Evolutionary conservation across 768 basidiomycete genomes (phyloP).

Genomic region (Auriscalpium vulgare): DNA sequence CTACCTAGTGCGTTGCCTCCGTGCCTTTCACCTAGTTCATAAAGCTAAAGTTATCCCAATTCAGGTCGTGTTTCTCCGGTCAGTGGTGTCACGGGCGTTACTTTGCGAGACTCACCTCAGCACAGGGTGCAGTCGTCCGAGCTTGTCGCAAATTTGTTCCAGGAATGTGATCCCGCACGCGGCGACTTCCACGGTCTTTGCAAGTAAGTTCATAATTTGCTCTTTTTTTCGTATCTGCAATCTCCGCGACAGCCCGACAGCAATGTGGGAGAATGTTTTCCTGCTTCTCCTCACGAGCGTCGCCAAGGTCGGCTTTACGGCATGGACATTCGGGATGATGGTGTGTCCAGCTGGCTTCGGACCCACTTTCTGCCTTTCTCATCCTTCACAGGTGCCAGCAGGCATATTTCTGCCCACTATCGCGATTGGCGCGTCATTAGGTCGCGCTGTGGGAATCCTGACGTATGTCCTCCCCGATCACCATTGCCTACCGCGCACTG

Average conservation of each 20-base stretch:
- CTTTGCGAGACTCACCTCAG: neutral
- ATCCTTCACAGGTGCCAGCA: slow-evolving; percentile 49
- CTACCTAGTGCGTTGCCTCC: slow-evolving; percentile 42
- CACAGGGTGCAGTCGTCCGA: slow-evolving; percentile 67
- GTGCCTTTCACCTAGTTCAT: neutral
- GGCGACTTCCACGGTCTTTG: slow-evolving; percentile 71
- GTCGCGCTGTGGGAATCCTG: slow-evolving; percentile 61
- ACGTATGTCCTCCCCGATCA: slow-evolving; percentile 34
- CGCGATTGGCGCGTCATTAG: slow-evolving; percentile 64
- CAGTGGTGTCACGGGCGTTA: slow-evolving; percentile 2
- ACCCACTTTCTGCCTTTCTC: neutral
- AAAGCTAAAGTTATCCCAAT: neutral
- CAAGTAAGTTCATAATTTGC: slow-evolving; percentile 42
- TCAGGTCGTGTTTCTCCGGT: slow-evolving; percentile 64
- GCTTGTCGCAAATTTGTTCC: slow-evolving; percentile 75
- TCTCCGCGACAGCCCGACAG: slow-evolving; percentile 42
- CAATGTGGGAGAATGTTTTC: slow-evolving; percentile 61
- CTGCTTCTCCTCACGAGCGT: slow-evolving; percentile 53
- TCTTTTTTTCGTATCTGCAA: neutral
- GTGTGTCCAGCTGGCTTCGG: slow-evolving; percentile 24
- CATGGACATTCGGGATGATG: slow-evolving; percentile 79
- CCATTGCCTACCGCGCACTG: neutral
- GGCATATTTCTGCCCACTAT: slow-evolving; percentile 75
- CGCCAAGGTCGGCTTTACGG: slow-evolving; percentile 54
- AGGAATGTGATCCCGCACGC: slow-evolving; percentile 67